Evolutionary conservation across 441 rosid species (phyloP).

Genomic region (Syzygium malaccense): DNA sequence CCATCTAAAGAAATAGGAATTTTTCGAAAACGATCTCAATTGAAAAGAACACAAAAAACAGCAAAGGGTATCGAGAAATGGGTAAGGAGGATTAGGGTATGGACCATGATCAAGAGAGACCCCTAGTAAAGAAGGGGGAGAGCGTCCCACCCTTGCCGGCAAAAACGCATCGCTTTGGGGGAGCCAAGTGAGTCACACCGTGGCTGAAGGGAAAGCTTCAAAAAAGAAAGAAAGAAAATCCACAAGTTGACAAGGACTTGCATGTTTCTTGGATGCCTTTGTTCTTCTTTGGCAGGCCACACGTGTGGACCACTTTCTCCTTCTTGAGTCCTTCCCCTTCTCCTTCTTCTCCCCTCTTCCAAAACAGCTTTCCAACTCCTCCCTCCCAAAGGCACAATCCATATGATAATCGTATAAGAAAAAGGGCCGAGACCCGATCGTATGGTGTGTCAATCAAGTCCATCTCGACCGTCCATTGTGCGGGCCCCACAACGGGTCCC

Average conservation of each 20-base stretch:
- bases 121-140: not conserved
- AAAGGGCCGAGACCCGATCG: not conserved
- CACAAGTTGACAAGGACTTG: not conserved
- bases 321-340: not conserved
- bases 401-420: not conserved
- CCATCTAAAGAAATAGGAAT: not conserved
- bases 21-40: not conserved
- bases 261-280: not conserved
- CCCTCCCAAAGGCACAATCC: not conserved
- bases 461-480: not conserved
- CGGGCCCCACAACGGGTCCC: rapidly evolving
- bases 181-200: not conserved
- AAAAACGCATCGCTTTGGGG: not conserved
- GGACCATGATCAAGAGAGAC: not conserved
- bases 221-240: not conserved
- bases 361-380: not conserved
- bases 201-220: not conserved
- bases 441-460: not conserved
- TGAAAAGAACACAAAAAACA: not conserved
- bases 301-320: not conserved
- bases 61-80: not conserved
- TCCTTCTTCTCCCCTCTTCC: not conserved
- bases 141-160: not conserved
- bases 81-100: not conserved
- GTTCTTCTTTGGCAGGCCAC: not conserved